Conservation (phyloP, 2,329 filamentous ascomycete genomes). For the Phialophora verrucosa region DNA sequence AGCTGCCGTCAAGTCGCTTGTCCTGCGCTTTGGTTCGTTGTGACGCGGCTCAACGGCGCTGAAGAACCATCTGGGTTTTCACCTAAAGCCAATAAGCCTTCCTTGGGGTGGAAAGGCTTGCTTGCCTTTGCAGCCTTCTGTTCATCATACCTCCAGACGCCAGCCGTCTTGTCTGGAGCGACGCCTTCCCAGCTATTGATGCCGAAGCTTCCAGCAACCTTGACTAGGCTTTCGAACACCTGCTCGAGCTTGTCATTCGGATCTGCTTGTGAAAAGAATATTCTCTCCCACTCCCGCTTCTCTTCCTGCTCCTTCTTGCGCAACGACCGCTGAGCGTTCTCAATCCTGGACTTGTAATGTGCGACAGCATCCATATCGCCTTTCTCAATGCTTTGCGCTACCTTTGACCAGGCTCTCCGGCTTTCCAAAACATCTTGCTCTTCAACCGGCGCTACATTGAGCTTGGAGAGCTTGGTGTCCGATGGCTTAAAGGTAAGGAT, state of each 20-base stretch:
- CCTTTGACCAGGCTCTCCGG: conserved; percentile 84
- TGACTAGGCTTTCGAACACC: conserved; percentile 51
- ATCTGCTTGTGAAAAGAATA: conserved; percentile 69
- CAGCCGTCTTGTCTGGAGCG: conserved; percentile 70
- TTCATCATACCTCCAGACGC: conserved; percentile 72
- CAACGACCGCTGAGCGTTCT: conserved; percentile 81
- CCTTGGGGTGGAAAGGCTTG: conserved; percentile 50
- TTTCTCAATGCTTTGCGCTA: conserved; percentile 78
- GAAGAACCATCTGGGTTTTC: conserved; percentile 37
- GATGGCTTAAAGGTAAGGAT: conserved; percentile 65
- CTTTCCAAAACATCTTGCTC: conserved; percentile 88
- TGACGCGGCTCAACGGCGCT: conserved; percentile 34
- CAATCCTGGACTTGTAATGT: conserved; percentile 84
- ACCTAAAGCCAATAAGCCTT: conserved; percentile 50
- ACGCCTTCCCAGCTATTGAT: conserved; percentile 49
- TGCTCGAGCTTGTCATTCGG: conserved; percentile 45
- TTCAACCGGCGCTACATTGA: conserved; percentile 74
- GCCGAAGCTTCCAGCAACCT: conserved; percentile 42
- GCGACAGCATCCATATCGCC: conserved; percentile 85
- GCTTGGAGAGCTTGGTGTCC: conserved; percentile 62
- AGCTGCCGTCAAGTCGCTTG: conserved; percentile 16
- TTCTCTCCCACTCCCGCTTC: conserved; percentile 77
- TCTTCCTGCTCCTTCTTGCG: conserved; percentile 76
- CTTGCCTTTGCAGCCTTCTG: conserved; percentile 54
- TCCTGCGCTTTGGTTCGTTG: conserved; percentile 28